Percentiles rank a stretch among this genome's conserved stretches.
Evolutionary conservation across 2,329 filamentous ascomycete genomes (phyloP).

Genomic region (Alternaria viburni): DNA sequence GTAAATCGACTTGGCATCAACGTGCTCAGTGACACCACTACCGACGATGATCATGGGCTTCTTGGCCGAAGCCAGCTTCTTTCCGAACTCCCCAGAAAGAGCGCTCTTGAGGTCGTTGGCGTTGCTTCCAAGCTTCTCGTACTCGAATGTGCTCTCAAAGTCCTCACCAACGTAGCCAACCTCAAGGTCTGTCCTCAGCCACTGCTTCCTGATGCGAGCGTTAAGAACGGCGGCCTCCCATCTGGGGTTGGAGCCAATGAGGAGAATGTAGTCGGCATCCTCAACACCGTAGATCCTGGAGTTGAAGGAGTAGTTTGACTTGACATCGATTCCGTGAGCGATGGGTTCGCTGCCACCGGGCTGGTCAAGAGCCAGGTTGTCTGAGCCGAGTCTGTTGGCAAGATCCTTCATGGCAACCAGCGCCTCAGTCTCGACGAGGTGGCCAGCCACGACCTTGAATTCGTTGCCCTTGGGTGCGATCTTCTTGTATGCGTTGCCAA

Average conservation of each 20-base stretch:
- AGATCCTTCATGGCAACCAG: constrained; percentile 97
- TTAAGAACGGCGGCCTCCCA: constrained; percentile 96
- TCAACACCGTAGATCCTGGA: constrained; percentile 93
- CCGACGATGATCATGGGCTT: constrained; percentile 96
- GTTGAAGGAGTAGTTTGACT: constrained; percentile 97
- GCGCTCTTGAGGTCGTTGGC: constrained; percentile 82
- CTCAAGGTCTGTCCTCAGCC: constrained; percentile 92
- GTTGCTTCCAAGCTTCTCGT: constrained; percentile 85
- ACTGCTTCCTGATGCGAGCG: constrained; percentile 96
- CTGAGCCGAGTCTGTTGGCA: constrained; percentile 93
- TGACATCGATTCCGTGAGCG: constrained; percentile 90
- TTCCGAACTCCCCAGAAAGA: constrained; percentile 85
- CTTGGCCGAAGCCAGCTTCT: constrained; percentile 87
- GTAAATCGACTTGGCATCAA: constrained; percentile 90
- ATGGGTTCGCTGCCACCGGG: constrained; percentile 82
- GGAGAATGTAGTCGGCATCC: constrained; percentile 87
- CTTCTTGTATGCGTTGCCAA: constrained; percentile 78
- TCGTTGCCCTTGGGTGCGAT: constrained; percentile 87
- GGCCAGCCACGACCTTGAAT: constrained; percentile 93
- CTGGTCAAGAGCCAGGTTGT: constrained; percentile 93
- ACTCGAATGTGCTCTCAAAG: constrained; percentile 95
- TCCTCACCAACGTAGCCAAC: constrained; percentile 88
- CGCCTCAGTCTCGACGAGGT: constrained; percentile 89
- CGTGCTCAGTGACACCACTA: constrained; percentile 88
- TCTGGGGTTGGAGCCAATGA: constrained; percentile 93